Conservation (phyloP, 371 early-diverging fungal species). For the Mortierella sp. region DNA sequence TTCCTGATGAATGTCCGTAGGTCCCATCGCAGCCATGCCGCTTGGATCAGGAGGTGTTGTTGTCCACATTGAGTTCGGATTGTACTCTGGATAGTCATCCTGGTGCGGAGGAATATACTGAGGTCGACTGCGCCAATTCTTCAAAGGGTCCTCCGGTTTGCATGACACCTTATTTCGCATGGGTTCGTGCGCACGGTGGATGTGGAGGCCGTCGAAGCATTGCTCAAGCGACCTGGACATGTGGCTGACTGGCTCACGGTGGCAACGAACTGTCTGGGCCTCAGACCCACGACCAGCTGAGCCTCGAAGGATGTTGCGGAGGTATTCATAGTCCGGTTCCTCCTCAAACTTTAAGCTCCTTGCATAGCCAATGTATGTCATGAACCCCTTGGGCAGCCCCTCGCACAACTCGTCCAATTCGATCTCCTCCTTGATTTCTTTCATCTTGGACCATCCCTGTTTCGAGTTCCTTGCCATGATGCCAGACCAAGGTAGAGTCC, state of each 20-base stretch:
- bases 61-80: slow-evolving; percentile 42
- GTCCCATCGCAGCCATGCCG: slow-evolving; percentile 5
- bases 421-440: slow-evolving; percentile 66
- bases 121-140: slow-evolving; percentile 38
- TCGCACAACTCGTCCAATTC: slow-evolving; percentile 66
- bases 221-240: slow-evolving; percentile 29
- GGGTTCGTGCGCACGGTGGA: slow-evolving; percentile 30
- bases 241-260: slow-evolving; percentile 19
- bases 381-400: slow-evolving; percentile 67
- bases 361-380: slow-evolving; percentile 79
- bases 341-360: slow-evolving; percentile 90
- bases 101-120: slow-evolving; percentile 29
- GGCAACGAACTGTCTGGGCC: slow-evolving; percentile 49
- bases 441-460: slow-evolving; percentile 75
- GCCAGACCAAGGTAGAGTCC: slow-evolving; percentile 75
- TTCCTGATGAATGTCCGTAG: slow-evolving; percentile 26
- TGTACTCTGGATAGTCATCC: slow-evolving; percentile 27
- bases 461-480: slow-evolving; percentile 68
- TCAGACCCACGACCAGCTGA: slow-evolving; percentile 59
- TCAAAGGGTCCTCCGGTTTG: slow-evolving; percentile 28
- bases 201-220: slow-evolving; percentile 25
- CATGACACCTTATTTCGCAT: slow-evolving; percentile 24
- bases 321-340: slow-evolving; percentile 90
- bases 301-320: slow-evolving; percentile 62
- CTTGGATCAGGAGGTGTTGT: slow-evolving; percentile 41